Base-by-base conservation (phyloP, 2,329 filamentous ascomycete species). In the Daldinia sp. region DNA sequence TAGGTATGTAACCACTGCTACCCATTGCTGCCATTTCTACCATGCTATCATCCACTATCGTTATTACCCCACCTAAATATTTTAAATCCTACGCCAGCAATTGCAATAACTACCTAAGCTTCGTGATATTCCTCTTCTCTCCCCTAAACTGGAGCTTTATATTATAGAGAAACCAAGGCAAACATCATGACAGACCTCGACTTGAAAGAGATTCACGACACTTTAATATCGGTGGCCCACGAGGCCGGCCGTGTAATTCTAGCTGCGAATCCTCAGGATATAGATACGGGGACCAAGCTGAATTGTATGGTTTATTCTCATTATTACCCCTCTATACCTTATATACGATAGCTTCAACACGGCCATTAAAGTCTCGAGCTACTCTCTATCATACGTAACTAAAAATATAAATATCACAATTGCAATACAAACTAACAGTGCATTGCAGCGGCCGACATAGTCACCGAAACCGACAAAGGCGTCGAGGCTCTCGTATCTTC, bases 391-490 rank as follows among this genome's bases (percentile, higher is more conserved):
- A n/a, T n/a, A n/a, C n/a, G n/a, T n/a, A n/a, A n/a, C 17, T 17
- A 21, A 21, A 41, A 19, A 13, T 4, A 6, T n/a, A 35, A 1
- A 6, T 4, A 23, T 15, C 17, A 13, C 19, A 43, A 21, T 23
- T 43, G 23, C 39, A 5, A 11, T 41, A 13, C 10, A 35, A 19
- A 37, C 48, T 49, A 35, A 50, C 35, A 6, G 6, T 37, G 37
- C 17, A 29, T 34, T 8, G 17, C 68, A 90, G 88, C 88, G 55
- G 86, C 86, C 70, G 88, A 90, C 73, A 85, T 90, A 51, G 88
- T 90, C 39, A 90, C 88, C 21, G 88, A 90, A 73, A 85, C 86
- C 17, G 88, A 90, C 77, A 82, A 87, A 73, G 86, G 85, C 10
- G 86, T 90, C 53, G 88, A 90, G 75, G 79, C 81, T 53, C 85